These are phyloP conservation scores for Ustilago vetiveriae DNA, from an alignment of 1,284 basidiomycete genomes.

Conservation along the genomic window DNA sequence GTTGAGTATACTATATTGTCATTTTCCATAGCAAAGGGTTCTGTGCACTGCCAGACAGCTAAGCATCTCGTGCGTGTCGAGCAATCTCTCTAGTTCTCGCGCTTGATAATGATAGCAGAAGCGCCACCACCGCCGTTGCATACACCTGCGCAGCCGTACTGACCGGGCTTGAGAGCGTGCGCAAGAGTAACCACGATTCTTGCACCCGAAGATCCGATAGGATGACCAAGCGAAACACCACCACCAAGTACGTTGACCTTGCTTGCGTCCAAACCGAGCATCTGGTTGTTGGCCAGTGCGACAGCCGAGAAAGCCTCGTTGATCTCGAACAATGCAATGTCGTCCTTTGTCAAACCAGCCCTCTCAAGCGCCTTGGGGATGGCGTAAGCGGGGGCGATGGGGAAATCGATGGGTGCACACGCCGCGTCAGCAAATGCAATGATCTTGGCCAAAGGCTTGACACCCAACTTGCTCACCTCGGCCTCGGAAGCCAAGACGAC, in stretches of 20 bases:
- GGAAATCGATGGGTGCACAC: conserved; percentile 96
- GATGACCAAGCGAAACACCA: conserved; percentile 65
- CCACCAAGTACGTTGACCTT: conserved; percentile 94
- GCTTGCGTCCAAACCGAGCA: conserved; percentile 73
- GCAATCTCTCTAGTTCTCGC: conserved; percentile 25
- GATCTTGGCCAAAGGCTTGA: conserved; percentile 69
- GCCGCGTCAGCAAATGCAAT: conserved; percentile 90
- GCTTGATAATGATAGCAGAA: conserved; percentile 59
- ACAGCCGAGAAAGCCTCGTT: conserved; percentile 75
- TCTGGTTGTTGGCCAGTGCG: conserved; percentile 65
- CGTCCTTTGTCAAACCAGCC: conserved; percentile 82
- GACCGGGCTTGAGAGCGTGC: conserved; percentile 89
- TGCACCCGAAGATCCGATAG: conserved; percentile 93
- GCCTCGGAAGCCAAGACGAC: conserved; percentile 67
- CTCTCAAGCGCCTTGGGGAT: conserved; percentile 87
- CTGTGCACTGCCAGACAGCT: too few relatives aligned
- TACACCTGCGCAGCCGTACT: conserved; percentile 96
- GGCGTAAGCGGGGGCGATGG: conserved; percentile 89
- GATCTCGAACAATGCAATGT: conserved; percentile 93
- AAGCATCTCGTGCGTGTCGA: too few relatives aligned
- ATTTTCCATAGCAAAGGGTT: too few relatives aligned
- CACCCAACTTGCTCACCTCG: conserved; percentile 64
- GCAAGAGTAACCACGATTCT: conserved; percentile 94
- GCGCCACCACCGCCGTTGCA: conserved; percentile 76
- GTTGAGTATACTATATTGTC: background rate